phyloP scores from a whole-genome alignment of 1,284 basidiomycete genomes.

The Pseudomicrostroma phylloplanum region DNA sequence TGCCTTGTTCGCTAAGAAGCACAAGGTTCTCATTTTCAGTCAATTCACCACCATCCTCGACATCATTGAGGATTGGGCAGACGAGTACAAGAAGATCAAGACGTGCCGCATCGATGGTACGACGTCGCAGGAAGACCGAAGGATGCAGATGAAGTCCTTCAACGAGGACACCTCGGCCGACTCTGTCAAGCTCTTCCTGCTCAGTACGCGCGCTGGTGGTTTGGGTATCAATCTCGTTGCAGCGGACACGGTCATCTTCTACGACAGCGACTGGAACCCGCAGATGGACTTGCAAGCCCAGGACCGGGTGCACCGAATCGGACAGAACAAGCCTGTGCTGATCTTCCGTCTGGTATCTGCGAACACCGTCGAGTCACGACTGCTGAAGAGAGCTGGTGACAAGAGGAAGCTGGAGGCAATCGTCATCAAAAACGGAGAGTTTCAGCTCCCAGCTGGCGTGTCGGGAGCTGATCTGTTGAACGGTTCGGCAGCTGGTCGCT shows the following conservation, averaged over 20 bases:
- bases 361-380: slow-evolving; percentile 81
- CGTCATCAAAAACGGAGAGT: slow-evolving; percentile 79
- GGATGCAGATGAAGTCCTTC: slow-evolving; percentile 76
- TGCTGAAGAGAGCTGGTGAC: slow-evolving; percentile 79
- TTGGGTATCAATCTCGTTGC: slow-evolving; percentile 78
- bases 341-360: slow-evolving; percentile 69
- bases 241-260: slow-evolving; percentile 64
- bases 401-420: slow-evolving; percentile 84
- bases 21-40: slow-evolving; percentile 86
- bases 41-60: slow-evolving; percentile 87
- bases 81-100: slow-evolving; percentile 64
- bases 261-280: slow-evolving; percentile 94
- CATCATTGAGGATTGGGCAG: slow-evolving; percentile 63
- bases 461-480: slow-evolving; percentile 52
- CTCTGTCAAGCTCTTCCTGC: slow-evolving; percentile 73
- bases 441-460: slow-evolving; percentile 19
- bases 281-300: slow-evolving; percentile 88
- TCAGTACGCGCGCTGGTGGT: slow-evolving; percentile 87
- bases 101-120: slow-evolving; percentile 86
- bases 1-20: slow-evolving; percentile 71
- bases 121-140: slow-evolving; percentile 70
- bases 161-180: slow-evolving; percentile 64
- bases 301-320: slow-evolving; percentile 90
- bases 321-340: slow-evolving; percentile 64
- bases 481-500: slow-evolving; percentile 62